A percentile compares a stretch with the other conserved stretches of the same genome.
Conservation (phyloP, 176 grass and related monocot species). For the Carex scoparia region DNA sequence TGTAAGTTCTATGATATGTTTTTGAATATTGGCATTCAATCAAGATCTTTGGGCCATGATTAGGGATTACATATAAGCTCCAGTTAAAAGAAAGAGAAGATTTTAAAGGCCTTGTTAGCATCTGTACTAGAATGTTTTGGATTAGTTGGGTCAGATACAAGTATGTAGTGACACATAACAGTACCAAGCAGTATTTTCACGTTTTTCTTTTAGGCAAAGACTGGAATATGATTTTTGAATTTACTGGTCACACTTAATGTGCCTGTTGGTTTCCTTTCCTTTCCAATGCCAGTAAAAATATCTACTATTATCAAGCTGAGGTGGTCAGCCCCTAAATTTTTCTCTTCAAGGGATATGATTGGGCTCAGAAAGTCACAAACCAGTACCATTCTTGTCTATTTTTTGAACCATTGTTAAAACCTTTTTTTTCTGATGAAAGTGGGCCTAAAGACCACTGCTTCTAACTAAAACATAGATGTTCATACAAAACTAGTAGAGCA, state of each 20-base stretch:
- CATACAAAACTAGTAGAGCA: too few relatives aligned
- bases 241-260: background rate
- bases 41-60: background rate
- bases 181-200: background rate
- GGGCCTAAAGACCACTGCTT: too few relatives aligned
- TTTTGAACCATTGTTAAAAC: background rate
- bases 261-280: background rate
- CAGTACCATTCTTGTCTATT: background rate
- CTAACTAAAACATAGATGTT: too few relatives aligned
- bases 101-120: background rate
- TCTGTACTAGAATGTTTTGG: background rate
- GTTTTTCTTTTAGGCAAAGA: background rate
- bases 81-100: background rate
- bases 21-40: background rate
- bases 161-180: background rate
- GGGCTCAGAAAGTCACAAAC: background rate
- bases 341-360: background rate
- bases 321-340: background rate
- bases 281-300: background rate
- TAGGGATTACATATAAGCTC: background rate
- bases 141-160: background rate
- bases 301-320: background rate
- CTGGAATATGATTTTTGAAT: background rate
- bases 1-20: constrained; percentile 3
- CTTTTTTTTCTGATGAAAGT: too few relatives aligned